A percentile compares a stretch with the other conserved stretches of the same genome.
Conservation (phyloP, 2,329 filamentous ascomycete species). For the Diplodia seriata region DNA sequence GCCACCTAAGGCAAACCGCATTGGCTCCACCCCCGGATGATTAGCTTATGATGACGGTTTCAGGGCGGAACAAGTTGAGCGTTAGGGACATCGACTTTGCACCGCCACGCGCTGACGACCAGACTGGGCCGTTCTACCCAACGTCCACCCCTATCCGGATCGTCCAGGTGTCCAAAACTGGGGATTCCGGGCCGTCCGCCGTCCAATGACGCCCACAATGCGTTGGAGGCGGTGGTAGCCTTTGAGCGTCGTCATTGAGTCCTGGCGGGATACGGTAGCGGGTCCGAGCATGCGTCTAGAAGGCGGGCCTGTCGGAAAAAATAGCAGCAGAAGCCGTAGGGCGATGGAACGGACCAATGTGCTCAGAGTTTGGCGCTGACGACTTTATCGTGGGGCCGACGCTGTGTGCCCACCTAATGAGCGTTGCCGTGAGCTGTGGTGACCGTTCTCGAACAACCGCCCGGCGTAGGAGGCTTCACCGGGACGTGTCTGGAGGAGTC, state of each 20-base stretch:
- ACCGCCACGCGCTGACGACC: conserved; percentile 48
- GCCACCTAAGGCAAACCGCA: conserved; percentile 14
- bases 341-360: background rate
- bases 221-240: background rate
- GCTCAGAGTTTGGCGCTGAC: background rate
- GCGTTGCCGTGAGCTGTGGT: conserved; percentile 13
- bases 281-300: conserved; percentile 25
- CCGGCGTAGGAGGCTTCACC: conserved; percentile 13
- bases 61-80: conserved; percentile 46
- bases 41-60: conserved; percentile 41
- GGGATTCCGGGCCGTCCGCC: conserved; percentile 18
- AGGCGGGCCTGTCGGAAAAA: conserved; percentile 6
- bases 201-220: conserved; percentile 2
- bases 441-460: conserved; percentile 6
- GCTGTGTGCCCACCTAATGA: conserved; percentile 9
- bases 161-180: conserved; percentile 27
- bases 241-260: conserved; percentile 14
- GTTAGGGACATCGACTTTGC: conserved; percentile 44
- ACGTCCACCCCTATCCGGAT: conserved; percentile 67
- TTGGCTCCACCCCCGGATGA: background rate
- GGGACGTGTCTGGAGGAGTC: conserved; percentile 15
- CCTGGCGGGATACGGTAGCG: conserved; percentile 8
- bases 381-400: conserved; percentile 3
- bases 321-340: conserved; percentile 13
- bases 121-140: conserved; percentile 70